Evolutionary conservation across 2,329 filamentous ascomycete genomes (phyloP), one percentile per base, ranked within the genome.

Genomic region (Thelonectria rubi): DNA sequence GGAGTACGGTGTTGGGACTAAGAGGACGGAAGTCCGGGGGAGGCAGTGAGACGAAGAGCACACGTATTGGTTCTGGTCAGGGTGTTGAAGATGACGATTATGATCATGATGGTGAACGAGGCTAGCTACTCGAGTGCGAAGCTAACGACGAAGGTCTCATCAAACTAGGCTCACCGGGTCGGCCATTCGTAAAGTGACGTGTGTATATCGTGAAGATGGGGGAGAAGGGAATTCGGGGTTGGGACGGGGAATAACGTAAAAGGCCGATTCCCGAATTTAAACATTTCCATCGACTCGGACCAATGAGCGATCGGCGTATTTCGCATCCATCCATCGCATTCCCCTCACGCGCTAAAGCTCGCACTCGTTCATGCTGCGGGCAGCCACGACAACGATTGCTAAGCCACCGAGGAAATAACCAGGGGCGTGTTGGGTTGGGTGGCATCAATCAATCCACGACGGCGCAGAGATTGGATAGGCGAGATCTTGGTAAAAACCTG

Each of bases 341-440:
- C 11, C 34, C 34, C 3, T 3, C 15, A n/a, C 39, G 37, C 57
- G 50, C 57, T 59, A 59, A 59, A 59, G 50, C 57, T 59, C 57
- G 57, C 57, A 59, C 45, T 59, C 57, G 57, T 30, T 53, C 56
- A 30, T n/a, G 37, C 55, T 37, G 34, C 11, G 34, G 34, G 7
- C 5, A 4, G 2, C 34, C 26, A 9, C 26, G 26, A 30, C 8
- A 8, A 9, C 26, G 26, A 30, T 30, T 30, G 26, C 26, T 30
- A 30, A 30, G 26, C 26, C 26, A 30, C 26, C 26, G 4, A 9
- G 26, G 26, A 30, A 30, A 7, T 30, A 8, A 8, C 26, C 26
- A 30, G 26, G 26, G 5, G 10, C n/a, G n/a, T n/a, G n/a, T n/a
- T n/a, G n/a, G n/a, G n/a, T n/a, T 30, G 26, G 26, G 26, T 30